Conservation (phyloP, 1,284 basidiomycete genomes). For the Apiotrichum mycotoxinovorans region DNA sequence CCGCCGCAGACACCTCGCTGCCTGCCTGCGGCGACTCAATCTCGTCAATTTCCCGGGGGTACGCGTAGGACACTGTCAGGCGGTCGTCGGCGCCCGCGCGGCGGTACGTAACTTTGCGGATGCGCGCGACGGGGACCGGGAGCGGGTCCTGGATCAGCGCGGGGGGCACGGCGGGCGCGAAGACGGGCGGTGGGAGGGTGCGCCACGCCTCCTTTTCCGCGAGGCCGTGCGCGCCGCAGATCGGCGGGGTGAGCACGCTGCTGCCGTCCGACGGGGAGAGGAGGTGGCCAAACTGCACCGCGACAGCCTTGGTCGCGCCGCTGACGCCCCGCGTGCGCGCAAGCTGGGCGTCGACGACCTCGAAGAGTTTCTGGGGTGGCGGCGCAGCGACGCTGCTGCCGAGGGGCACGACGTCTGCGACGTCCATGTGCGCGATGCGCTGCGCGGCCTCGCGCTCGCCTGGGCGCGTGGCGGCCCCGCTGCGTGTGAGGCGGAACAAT, state of each 20-base stretch:
- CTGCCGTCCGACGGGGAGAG: neutral
- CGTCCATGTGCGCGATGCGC: slow-evolving; percentile 1
- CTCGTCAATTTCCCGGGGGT: neutral
- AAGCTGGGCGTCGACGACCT: neutral
- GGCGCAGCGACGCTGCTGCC: too few relatives aligned
- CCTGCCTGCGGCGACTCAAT: neutral
- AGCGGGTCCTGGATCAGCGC: slow-evolving; percentile 19
- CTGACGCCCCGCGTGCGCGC: neutral
- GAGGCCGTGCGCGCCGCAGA: slow-evolving; percentile 5
- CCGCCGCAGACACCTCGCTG: neutral
- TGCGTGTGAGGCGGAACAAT: slow-evolving; percentile 15
- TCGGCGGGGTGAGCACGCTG: slow-evolving; percentile 3
- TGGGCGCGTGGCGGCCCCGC: neutral
- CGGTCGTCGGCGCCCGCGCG: neutral
- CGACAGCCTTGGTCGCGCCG: neutral
- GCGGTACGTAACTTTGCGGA: slow-evolving; percentile 18
- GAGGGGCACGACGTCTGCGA: neutral
- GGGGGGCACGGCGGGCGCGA: slow-evolving; percentile 18
- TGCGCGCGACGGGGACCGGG: neutral
- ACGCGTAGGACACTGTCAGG: slow-evolving; percentile 9
- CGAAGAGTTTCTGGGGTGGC: neutral
- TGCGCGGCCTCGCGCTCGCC: slow-evolving; percentile 3
- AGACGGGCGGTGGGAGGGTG: slow-evolving; percentile 6
- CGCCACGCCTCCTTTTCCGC: neutral
- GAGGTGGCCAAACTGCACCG: slow-evolving; percentile 12